Evolutionary conservation across 345 rosid species (phyloP).

Genomic region (Physaria fendleri): DNA sequence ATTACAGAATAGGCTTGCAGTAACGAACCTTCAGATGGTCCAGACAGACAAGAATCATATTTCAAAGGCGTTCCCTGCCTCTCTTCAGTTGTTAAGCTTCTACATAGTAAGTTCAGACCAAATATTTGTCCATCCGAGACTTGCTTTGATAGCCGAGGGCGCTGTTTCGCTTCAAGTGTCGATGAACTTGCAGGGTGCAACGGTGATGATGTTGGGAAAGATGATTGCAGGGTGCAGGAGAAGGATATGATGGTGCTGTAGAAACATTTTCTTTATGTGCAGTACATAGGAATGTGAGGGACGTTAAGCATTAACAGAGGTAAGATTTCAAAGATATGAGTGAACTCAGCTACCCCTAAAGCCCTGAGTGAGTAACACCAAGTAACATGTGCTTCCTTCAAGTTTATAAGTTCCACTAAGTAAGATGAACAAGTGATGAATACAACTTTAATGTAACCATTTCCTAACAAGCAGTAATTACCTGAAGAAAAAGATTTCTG

Average conservation of each 20-base stretch:
- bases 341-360: neutral
- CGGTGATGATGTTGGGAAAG: conserved; percentile 44
- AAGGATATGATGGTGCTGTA: too few species aligned
- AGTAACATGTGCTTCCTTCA: neutral
- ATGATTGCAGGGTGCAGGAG: too few species aligned
- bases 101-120: conserved; percentile 17
- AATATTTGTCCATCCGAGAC: conserved; percentile 29
- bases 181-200: conserved; percentile 40
- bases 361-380: conserved; percentile 1
- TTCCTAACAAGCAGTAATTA: conserved; percentile 20
- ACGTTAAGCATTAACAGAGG: conserved; percentile 3
- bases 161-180: conserved; percentile 32
- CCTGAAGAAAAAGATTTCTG: conserved; percentile 85
- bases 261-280: conserved; percentile 39
- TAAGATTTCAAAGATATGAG: neutral
- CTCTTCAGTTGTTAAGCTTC: conserved; percentile 24
- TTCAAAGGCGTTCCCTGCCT: conserved; percentile 38
- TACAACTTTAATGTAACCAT: too few species aligned
- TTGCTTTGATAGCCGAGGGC: conserved; percentile 39
- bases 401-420: neutral
- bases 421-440: neutral
- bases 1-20: conserved; percentile 76
- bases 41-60: conserved; percentile 52
- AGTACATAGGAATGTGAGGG: neutral
- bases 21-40: conserved; percentile 83